Percentiles rank a stretch among this genome's conserved stretches.
phyloP scores from a whole-genome alignment of 345 rosid genomes.

The Eucalyptus polyanthemos region DNA sequence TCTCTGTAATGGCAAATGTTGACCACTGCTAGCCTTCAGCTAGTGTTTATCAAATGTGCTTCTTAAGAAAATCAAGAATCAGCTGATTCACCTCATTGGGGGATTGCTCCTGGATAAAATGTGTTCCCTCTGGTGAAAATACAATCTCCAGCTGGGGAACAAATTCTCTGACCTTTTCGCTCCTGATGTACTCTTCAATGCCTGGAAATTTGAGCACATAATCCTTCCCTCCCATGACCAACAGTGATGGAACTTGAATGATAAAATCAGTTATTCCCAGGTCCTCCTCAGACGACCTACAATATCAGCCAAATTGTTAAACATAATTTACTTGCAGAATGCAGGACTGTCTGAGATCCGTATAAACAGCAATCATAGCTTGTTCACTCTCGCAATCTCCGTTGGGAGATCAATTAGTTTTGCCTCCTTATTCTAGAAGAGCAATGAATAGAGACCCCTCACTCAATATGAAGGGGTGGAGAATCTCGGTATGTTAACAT shows the following conservation, averaged over 20 bases:
- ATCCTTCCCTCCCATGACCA: slow-evolving; percentile 44
- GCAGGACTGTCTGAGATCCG: neutral
- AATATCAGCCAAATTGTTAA: neutral
- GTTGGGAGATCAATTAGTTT: neutral
- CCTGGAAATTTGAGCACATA: slow-evolving; percentile 34
- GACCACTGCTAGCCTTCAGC: neutral
- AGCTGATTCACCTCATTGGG: neutral
- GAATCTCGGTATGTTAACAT: neutral
- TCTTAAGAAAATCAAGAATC: neutral
- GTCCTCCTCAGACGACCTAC: neutral
- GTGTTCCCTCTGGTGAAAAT: neutral
- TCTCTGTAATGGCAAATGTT: neutral
- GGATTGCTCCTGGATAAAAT: slow-evolving; percentile 1
- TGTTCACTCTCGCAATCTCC: neutral
- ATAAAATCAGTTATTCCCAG: neutral
- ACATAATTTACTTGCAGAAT: neutral
- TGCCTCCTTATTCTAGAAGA: neutral
- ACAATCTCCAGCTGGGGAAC: slow-evolving; percentile 29
- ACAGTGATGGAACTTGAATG: slow-evolving; percentile 22
- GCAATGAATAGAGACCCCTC: neutral
- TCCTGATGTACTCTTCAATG: slow-evolving; percentile 27
- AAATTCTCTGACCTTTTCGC: slow-evolving; percentile 15
- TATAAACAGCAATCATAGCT: neutral
- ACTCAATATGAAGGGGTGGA: neutral
- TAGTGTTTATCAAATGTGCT: neutral